phyloP scores from a whole-genome alignment of 306 rosid genomes.

The Abrus pulchellus region DNA sequence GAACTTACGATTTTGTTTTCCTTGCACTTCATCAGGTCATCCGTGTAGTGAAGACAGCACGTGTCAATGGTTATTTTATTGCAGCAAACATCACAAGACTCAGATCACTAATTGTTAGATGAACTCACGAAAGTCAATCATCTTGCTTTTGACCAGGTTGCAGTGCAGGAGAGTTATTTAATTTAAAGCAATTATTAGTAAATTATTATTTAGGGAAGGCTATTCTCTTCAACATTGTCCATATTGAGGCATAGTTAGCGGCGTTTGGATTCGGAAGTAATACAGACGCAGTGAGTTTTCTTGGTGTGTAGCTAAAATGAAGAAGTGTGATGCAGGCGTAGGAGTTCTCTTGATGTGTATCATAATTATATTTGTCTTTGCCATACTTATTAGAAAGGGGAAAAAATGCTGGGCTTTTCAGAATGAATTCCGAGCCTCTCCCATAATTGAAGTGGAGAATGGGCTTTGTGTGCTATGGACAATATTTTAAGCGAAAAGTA shows the following conservation, averaged over 20 bases:
- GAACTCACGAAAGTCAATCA: constrained; percentile 34
- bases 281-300: constrained; percentile 19
- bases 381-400: neutral
- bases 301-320: constrained; percentile 40
- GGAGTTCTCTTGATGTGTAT: constrained; percentile 35
- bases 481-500: neutral
- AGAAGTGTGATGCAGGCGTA: constrained; percentile 38
- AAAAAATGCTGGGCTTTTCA: neutral
- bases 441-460: neutral
- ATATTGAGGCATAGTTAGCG: constrained; percentile 44
- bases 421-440: neutral
- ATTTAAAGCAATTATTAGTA: constrained; percentile 10
- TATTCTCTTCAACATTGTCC: constrained; percentile 40
- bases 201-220: constrained; percentile 41
- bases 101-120: constrained; percentile 39
- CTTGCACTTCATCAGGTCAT: constrained; percentile 50
- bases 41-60: constrained; percentile 48
- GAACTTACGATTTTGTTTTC: constrained; percentile 37
- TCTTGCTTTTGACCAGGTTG: constrained; percentile 40
- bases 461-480: neutral
- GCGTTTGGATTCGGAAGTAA: constrained; percentile 42
- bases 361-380: constrained; percentile 31
- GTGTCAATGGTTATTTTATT: constrained; percentile 32
- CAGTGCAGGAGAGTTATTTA: constrained; percentile 34
- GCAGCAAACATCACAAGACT: constrained; percentile 34